Evolutionary conservation across 108 stramenopile species (phyloP), one percentile per base, ranked within the genome.

Genomic region (Fistulifera solaris): DNA sequence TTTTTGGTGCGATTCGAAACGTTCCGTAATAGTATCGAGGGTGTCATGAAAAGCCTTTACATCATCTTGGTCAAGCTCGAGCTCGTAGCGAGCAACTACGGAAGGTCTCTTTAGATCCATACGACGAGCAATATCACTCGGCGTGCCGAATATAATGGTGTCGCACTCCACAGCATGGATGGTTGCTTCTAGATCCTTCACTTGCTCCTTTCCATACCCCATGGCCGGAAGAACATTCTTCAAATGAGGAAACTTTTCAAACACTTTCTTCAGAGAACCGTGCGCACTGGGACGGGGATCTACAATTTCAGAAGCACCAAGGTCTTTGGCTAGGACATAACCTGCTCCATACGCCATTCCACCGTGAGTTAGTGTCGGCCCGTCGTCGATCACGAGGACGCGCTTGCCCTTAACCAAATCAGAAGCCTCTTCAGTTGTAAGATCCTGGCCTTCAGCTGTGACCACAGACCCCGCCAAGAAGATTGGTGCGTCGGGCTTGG

Each of bases 321-420:
- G 49, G 17, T 71, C 53, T 26, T 71, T 68, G 21, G 70, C 70
- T n/a, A 76, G 59, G 18, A 66, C 75, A 23, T 28, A 76, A 1
- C 75, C 75, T 2, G 75, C 75, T 13, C 75, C 75, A 60, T 66
- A 76, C 2, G 75, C 61, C 70, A 76, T 72, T 14, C 75, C 75
- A 5, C 75, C 75, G 45, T 76, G 75, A 4, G 75, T 76, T 2
- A 76, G 56, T 1, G 75, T 76, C 16, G 75, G 75, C 10, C 75
- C 75, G 41, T 76, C 75, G 40, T 76, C 75, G 50, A 76, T 48
- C 0, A 76, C 75, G 26, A 76, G 40, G 22, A 76, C 75, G 5
- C 67, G 70, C 44, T 76, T 76, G 39, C 70, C 75, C 38, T 42
- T 15, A 10, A 74, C 68, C 73, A 74, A 54, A 8, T 25, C 38